phyloP scores from a whole-genome alignment of 1,284 basidiomycete species.

The Ceraceosorus bombacis region DNA sequence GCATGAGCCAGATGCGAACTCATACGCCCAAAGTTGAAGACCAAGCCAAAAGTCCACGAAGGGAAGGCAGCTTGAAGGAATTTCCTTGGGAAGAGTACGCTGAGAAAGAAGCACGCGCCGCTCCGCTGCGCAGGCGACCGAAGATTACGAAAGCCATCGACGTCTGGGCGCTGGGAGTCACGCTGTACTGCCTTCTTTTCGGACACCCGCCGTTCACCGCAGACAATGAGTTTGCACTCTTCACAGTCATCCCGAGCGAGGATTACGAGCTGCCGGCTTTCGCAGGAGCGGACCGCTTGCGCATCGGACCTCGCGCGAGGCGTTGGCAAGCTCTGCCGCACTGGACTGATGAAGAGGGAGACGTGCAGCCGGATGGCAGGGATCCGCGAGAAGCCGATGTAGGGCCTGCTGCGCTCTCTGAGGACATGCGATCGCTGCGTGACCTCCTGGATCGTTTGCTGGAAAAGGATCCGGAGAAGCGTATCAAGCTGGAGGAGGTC shows the following conservation, averaged over 20 bases:
- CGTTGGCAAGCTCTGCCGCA: slow-evolving; percentile 26
- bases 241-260: slow-evolving; percentile 71
- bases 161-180: slow-evolving; percentile 98
- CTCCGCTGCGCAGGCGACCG: not conserved
- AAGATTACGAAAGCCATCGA: slow-evolving; percentile 87
- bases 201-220: slow-evolving; percentile 67
- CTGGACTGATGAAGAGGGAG: slow-evolving; percentile 33
- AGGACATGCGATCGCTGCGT: slow-evolving; percentile 52
- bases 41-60: not conserved
- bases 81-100: slow-evolving; percentile 11
- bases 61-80: slow-evolving; percentile 3
- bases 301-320: slow-evolving; percentile 29
- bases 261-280: slow-evolving; percentile 65
- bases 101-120: not conserved
- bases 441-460: slow-evolving; percentile 68
- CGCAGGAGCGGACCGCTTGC: slow-evolving; percentile 67
- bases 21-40: too few species aligned
- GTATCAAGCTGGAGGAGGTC: slow-evolving; percentile 74
- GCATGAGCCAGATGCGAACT: not conserved
- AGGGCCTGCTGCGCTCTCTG: slow-evolving; percentile 11
- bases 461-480: slow-evolving; percentile 69
- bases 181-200: slow-evolving; percentile 87
- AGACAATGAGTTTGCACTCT: slow-evolving; percentile 68
- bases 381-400: slow-evolving; percentile 10
- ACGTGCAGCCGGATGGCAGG: slow-evolving; percentile 8